Base-by-base conservation (phyloP, 805 yeast genomes). In the Ogataea salicorniae region DNA sequence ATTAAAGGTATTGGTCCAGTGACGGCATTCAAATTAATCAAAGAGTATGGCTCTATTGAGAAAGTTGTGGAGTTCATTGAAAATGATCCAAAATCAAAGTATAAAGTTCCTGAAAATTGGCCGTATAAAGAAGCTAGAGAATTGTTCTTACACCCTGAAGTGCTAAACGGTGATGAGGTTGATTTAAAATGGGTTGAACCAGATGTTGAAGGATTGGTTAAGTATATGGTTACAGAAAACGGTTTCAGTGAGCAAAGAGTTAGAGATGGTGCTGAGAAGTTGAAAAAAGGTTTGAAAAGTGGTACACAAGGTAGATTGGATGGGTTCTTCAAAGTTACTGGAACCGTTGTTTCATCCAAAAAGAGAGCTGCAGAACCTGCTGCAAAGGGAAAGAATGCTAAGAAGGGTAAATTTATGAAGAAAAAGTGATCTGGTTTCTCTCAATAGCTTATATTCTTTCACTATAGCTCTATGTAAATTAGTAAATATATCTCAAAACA, bases 1-100 rank as follows among this genome's bases (percentile, higher is more conserved):
- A 91, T 94, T 49, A 81, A 81, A 58, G 99, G 99, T 22, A 84
- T 94, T 51, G 99, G 99, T 8, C 98, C 98, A 0, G 94, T 87
- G 2, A 92, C 97, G 1, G 99, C 97, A 0, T 73, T 78, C 53
- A 92, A 94, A 61, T 74, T 94, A 51, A 88, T 94, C 52, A 84
- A 83, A 61, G 96, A 92, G 60, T 90, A 88, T 64, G 83, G 85
- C 1, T 74, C 85, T 0, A 73, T 94, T 42, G 98, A 92, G 51
- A 83, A 83, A 36, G 81, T 94, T 38, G 78, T 92, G 37, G 81
- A 80, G 56, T 72, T 68, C 49, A 78, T 90, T 34, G 75, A 80
- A 43, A 74, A 73, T 20, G 76, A 76, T 51, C 76, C 79, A 2
- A 76, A 75, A 48, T 69, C 79, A 5, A 92, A 90, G 62, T 84